phyloP scores from a whole-genome alignment of 139 green algal genomes.

The Auxenochlorella protothecoides region DNA sequence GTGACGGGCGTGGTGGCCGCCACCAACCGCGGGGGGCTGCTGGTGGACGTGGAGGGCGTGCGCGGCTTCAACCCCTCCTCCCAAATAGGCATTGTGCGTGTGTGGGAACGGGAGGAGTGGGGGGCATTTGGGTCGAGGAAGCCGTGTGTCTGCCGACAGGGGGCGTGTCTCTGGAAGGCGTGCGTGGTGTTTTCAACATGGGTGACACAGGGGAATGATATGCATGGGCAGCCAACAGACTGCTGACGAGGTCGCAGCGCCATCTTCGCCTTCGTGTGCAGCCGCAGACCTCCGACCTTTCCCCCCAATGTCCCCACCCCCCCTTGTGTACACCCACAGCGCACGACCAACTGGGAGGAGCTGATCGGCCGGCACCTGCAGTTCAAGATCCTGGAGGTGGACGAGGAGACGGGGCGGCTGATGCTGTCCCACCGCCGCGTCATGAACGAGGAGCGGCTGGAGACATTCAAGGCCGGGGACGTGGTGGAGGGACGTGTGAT shows the following conservation, averaged over 20 bases:
- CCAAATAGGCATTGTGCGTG: constrained; percentile 40
- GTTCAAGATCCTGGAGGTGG: constrained; percentile 93
- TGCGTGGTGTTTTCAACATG: too few species aligned
- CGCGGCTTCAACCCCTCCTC: constrained; percentile 63
- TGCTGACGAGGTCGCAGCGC: too few species aligned
- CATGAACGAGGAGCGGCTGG: neutral
- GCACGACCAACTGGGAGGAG: constrained; percentile 53
- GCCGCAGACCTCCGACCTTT: too few species aligned
- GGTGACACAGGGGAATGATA: too few species aligned
- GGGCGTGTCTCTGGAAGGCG: too few species aligned
- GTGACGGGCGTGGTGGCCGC: constrained; percentile 40
- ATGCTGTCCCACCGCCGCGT: constrained; percentile 74
- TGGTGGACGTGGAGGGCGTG: constrained; percentile 58
- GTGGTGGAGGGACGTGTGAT: constrained; percentile 86
- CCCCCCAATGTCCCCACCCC: too few species aligned
- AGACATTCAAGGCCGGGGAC: constrained; percentile 61
- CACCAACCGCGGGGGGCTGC: constrained; percentile 52
- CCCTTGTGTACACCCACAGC: neutral
- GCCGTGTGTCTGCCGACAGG: too few species aligned
- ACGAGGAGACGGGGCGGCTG: constrained; percentile 76
- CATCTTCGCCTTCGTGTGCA: too few species aligned
- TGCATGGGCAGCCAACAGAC: too few species aligned
- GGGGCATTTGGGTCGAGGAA: neutral
- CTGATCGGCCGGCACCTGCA: constrained; percentile 64
- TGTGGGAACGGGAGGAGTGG: neutral